These are phyloP conservation scores for Luffa acutangula DNA, from an alignment of 306 rosid genomes.

Conservation along the genomic window DNA sequence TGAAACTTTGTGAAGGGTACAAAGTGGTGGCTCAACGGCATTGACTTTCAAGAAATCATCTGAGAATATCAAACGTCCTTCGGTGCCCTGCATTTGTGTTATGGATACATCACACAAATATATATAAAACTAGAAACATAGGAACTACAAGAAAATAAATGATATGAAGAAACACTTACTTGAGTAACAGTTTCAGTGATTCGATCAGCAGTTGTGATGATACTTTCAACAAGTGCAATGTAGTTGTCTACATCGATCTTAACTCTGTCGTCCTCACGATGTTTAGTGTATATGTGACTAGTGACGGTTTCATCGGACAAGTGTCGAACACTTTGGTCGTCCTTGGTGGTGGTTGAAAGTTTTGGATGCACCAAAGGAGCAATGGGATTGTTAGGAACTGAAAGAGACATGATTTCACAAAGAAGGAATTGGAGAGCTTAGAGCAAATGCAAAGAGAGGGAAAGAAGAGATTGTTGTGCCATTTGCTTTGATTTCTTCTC, in stretches of 20 bases:
- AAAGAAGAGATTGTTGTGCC: neutral
- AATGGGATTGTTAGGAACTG: neutral
- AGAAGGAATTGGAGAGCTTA: neutral
- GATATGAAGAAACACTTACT: neutral
- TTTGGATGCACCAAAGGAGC: neutral
- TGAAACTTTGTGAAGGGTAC: neutral
- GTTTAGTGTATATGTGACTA: neutral
- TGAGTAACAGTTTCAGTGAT: neutral
- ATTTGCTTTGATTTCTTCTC: neutral
- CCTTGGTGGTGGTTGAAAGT: neutral
- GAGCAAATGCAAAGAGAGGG: neutral
- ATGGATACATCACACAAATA: neutral
- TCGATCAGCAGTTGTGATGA: neutral
- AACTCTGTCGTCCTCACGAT: neutral
- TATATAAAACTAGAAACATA: neutral
- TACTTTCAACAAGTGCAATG: neutral
- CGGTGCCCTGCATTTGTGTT: neutral
- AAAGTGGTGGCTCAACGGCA: conserved; percentile 2
- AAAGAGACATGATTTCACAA: neutral
- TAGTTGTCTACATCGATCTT: neutral
- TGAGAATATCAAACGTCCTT: conserved; percentile 1
- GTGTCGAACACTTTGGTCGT: neutral
- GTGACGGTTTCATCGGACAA: neutral
- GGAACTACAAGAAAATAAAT: neutral
- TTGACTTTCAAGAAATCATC: neutral